Evolutionary conservation across 1,139 yeast species (phyloP), one percentile per base, ranked within the genome.

Genomic region (Taiozyma onychis): DNA sequence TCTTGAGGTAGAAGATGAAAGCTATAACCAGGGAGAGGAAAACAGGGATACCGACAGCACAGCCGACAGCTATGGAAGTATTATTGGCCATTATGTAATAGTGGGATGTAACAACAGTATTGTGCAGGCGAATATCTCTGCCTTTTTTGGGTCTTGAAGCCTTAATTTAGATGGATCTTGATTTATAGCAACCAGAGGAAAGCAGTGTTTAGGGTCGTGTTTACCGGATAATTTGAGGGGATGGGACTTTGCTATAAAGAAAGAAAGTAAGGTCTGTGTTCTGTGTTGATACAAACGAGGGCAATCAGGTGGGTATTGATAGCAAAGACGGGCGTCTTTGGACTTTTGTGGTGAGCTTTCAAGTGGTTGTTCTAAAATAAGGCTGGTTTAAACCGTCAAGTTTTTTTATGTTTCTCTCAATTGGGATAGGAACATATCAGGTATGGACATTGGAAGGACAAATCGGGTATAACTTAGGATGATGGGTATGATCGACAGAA

Each of bases 31-130:
- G 27, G 2, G 73, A 73, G 8, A 74, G 51, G 8, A 66, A 70
- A 18, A 69, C 57, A 1, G 81, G 80, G 27, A 76, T 66, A 32
- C 79, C 80, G 6, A 76, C 75, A 4, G 80, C 77, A 54, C 75
- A 69, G 1, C 78, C 79, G 2, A 75, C 80, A 3, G 78, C 76
- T n/a, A 70, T 52, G 8, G 71, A 66, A 1, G 74, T 70, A 5
- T 61, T 55, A 44, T 49, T 30, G 6, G 44, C 37, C 44, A 44
- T 59, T 60, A 58, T 62, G n/a, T 34, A 21, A 18, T n/a, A 32
- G 18, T n/a, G 18, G 18, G 35, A 13, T 14, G 16, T 32, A 13
- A 8, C 3, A 32, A 2, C 3, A 8, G 35, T 32, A n/a, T 32
- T 6, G 9, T 32, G 2, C 9, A 32, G 35, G 35, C n/a, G n/a